phyloP scores from a whole-genome alignment of 345 rosid species.

The Pseudoturritis turrita region DNA sequence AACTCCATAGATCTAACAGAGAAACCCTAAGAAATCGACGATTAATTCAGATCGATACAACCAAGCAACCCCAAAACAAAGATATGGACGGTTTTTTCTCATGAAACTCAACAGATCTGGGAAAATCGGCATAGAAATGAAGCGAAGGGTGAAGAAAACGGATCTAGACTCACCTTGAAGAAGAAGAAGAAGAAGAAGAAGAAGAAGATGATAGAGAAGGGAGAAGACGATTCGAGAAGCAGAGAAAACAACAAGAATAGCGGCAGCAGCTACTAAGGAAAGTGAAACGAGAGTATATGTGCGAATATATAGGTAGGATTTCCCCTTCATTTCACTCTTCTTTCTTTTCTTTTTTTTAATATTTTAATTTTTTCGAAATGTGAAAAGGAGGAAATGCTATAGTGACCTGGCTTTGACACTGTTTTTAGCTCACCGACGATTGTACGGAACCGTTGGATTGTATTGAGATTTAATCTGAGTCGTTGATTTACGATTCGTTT shows the following conservation, averaged over 20 bases:
- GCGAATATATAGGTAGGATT: constrained; percentile 31
- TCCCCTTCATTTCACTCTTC: constrained; percentile 14
- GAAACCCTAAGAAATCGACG: background rate
- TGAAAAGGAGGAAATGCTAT: constrained; percentile 1
- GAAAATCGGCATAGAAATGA: background rate
- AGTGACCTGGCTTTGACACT: constrained; percentile 17
- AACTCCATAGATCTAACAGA: constrained; percentile 19
- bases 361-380: background rate
- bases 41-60: constrained; percentile 17
- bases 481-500: constrained; percentile 12
- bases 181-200: background rate
- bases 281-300: constrained; percentile 12
- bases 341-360: background rate
- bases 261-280: constrained; percentile 24
- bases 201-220: constrained; percentile 5
- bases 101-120: constrained; percentile 19
- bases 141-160: background rate
- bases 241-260: constrained; percentile 12
- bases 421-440: constrained; percentile 23
- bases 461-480: background rate
- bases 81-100: background rate
- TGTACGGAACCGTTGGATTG: constrained; percentile 8
- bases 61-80: background rate
- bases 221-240: constrained; percentile 24
- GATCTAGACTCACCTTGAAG: constrained; percentile 27